Evolutionary conservation across 78 protist species (phyloP), one percentile per base, ranked within the genome.

Genomic region (Dictyostelium purpureum): DNA sequence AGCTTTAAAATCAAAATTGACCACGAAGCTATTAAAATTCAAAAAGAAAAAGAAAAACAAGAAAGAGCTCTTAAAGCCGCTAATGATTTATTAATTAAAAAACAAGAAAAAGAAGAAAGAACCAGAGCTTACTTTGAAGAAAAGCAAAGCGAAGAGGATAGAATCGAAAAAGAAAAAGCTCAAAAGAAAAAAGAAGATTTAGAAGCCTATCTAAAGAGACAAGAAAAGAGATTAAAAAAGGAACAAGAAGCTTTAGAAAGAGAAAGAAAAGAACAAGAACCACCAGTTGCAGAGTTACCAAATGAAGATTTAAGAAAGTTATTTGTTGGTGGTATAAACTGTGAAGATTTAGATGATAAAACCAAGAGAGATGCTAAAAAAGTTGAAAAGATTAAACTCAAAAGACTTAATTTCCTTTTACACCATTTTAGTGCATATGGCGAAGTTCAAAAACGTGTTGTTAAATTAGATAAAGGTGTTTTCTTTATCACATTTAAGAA

Each of bases 271-370:
- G 71, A 63, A 63, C 43, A 38, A 12, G 71, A 51, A 45, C 10
- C 24, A 16, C 10, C 0, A 16, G 47, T 18, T 3, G 19, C 11
- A 26, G n/a, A 0, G 3, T 6, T 40, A 0, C 37, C 57, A 5
- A 54, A 56, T 24, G 89, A 47, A 24, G 88, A 85, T 61, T 21
- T 70, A 16, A 21, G 82, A 31, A 85, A 85, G 54, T 33, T 85
- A 24, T 85, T 85, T 73, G 92, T 85, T 56, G 80, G 83, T 42
- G 92, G 92, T 26, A 40, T 71, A 2, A 43, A 47, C 18, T 73
- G 65, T 43, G 82, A 73, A 19, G 92, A 85, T 21, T 6, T 81
- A 4, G 38, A 49, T 19, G 35, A 51, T 21, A 51, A 47, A 28
- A 42, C 10, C 4, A 0, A 9, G 7, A 28, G 1, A 40, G 37